Conservation (phyloP, 2,329 filamentous ascomycete genomes). For the Taxawa tesnikishii region DNA sequence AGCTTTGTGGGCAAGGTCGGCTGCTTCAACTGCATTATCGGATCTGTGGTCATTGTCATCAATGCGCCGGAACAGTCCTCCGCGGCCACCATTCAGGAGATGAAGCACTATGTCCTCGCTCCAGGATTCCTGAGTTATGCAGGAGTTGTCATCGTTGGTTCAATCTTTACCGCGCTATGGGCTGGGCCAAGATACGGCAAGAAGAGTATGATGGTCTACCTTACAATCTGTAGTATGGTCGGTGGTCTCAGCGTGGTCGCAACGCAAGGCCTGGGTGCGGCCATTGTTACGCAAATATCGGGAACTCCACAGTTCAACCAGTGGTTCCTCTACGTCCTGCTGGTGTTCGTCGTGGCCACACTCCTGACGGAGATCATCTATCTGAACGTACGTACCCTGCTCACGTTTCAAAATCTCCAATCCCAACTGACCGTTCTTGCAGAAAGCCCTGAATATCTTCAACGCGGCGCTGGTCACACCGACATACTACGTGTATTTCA, state of each 20-base stretch:
- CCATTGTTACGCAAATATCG: slow-evolving; percentile 73
- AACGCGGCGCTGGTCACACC: slow-evolving; percentile 95
- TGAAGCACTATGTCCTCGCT: slow-evolving; percentile 75
- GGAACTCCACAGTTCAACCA: slow-evolving; percentile 87
- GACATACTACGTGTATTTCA: slow-evolving; percentile 98
- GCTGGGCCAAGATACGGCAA: slow-evolving; percentile 82
- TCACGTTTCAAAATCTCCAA: neutral
- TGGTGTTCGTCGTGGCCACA: slow-evolving; percentile 84
- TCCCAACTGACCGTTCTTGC: slow-evolving; percentile 12
- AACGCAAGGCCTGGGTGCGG: slow-evolving; percentile 83
- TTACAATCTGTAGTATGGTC: slow-evolving; percentile 90
- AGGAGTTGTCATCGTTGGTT: slow-evolving; percentile 68
- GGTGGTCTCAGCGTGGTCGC: slow-evolving; percentile 90
- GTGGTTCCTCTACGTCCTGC: slow-evolving; percentile 88
- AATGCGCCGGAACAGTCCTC: slow-evolving; percentile 83
- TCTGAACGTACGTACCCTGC: slow-evolving; percentile 63
- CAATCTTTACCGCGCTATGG: slow-evolving; percentile 61
- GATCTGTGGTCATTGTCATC: slow-evolving; percentile 84
- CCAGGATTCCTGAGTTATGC: slow-evolving; percentile 80
- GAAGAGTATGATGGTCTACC: slow-evolving; percentile 94
- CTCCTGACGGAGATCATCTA: slow-evolving; percentile 89
- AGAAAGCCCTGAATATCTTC: slow-evolving; percentile 98
- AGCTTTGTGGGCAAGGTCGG: slow-evolving; percentile 94
- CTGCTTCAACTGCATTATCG: slow-evolving; percentile 89
- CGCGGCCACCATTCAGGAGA: slow-evolving; percentile 77